Percentiles rank a stretch among this genome's conserved stretches.
Evolutionary conservation across 805 yeast genomes (phyloP).

Genomic region (Wickerhamomyces alni): DNA sequence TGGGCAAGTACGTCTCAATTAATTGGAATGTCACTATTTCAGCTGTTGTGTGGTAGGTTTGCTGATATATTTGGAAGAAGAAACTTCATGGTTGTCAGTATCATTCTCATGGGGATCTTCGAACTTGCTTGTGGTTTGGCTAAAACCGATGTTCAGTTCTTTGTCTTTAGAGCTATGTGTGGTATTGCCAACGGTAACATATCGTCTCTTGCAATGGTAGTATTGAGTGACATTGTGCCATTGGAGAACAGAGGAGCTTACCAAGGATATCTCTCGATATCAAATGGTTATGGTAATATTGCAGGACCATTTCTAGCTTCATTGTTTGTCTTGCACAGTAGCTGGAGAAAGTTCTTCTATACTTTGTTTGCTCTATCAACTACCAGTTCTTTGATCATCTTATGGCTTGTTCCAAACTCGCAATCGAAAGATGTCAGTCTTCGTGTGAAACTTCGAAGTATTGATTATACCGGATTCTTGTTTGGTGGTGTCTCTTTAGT

Average conservation of each 20-base stretch:
- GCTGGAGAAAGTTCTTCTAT: conserved; percentile 38
- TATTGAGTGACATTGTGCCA: conserved; percentile 48
- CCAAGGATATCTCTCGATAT: conserved; percentile 48
- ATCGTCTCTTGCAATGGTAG: conserved; percentile 43
- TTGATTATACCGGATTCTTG: conserved; percentile 46
- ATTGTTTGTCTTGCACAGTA: conserved; percentile 25
- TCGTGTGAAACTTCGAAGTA: conserved; percentile 25
- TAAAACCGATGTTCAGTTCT: conserved; percentile 42
- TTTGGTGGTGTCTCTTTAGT: conserved; percentile 10
- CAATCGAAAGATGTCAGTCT: conserved; percentile 16
- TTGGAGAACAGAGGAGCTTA: conserved; percentile 48
- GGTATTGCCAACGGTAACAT: conserved; percentile 55
- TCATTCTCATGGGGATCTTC: conserved; percentile 14
- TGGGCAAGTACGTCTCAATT: not conserved
- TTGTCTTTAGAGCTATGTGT: conserved; percentile 45
- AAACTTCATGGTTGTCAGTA: conserved; percentile 1
- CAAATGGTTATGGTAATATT: conserved; percentile 43
- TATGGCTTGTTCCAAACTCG: conserved; percentile 23
- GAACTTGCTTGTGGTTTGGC: conserved; percentile 49
- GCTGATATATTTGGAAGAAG: not conserved
- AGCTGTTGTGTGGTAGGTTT: not conserved
- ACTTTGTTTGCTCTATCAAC: conserved; percentile 28
- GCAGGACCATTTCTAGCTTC: conserved; percentile 39
- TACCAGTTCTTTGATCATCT: conserved; percentile 1
- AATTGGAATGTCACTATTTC: not conserved